phyloP scores from a whole-genome alignment of 106 monocot species.

The Agapanthus africanus region DNA sequence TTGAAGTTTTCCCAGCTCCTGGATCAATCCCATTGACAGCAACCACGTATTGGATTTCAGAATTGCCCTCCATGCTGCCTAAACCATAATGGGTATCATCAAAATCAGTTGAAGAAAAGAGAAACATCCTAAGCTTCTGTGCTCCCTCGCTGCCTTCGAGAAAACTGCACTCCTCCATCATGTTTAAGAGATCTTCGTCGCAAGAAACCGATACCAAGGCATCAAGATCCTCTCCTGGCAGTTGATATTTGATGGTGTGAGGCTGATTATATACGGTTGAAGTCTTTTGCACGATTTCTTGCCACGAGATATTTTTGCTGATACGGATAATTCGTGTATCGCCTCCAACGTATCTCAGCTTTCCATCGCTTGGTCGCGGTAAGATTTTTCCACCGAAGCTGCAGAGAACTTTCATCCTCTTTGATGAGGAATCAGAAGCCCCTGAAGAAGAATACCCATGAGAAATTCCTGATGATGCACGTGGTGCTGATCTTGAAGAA shows the following conservation, averaged over 20 bases:
- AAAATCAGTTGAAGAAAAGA: conserved; percentile 57
- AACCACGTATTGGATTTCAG: conserved; percentile 67
- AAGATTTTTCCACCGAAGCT: conserved; percentile 90
- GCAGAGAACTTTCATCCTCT: conserved; percentile 67
- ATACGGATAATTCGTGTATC: conserved; percentile 71
- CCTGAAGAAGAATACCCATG: conserved; percentile 49
- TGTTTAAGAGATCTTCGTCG: conserved; percentile 87
- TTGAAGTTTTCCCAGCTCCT: conserved; percentile 31
- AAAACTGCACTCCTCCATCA: conserved; percentile 90
- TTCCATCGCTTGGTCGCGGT: conserved; percentile 87
- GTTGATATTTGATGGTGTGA: conserved; percentile 82
- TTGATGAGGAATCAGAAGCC: conserved; percentile 41
- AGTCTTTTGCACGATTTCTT: conserved; percentile 69
- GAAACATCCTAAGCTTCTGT: conserved; percentile 77
- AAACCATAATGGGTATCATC: conserved; percentile 42
- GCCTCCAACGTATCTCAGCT: conserved; percentile 91
- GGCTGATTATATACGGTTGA: conserved; percentile 36
- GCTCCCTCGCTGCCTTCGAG: conserved; percentile 51
- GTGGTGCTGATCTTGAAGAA: conserved; percentile 30
- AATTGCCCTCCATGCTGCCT: conserved; percentile 55
- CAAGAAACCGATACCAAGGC: conserved; percentile 83
- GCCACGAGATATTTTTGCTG: conserved; percentile 63
- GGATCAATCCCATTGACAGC: conserved; percentile 86
- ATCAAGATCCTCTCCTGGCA: conserved; percentile 89
- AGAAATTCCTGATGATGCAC: conserved; percentile 33